These are phyloP conservation scores for Ampelocalamus luodianensis DNA, from an alignment of 176 grass and related monocot genomes.

Conservation along the genomic window DNA sequence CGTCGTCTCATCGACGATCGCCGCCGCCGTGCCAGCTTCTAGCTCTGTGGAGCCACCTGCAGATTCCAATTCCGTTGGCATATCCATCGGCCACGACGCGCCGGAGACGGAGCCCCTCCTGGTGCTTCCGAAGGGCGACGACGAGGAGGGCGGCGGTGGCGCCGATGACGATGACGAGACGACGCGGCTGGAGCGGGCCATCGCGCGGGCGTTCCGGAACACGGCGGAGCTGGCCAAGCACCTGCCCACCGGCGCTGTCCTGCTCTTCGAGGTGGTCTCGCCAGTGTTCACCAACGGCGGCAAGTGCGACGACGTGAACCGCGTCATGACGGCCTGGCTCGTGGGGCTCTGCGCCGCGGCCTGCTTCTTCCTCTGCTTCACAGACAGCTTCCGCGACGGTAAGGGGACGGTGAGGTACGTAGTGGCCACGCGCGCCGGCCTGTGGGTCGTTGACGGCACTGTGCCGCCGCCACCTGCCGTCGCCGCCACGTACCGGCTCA, in stretches of 20 bases:
- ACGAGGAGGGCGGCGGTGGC: not conserved
- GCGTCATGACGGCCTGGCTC: conserved; percentile 48
- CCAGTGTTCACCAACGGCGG: conserved; percentile 53
- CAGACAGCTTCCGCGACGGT: conserved; percentile 50
- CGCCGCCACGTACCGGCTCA: conserved; percentile 13
- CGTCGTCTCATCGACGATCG: not conserved
- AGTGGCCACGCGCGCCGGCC: conserved; percentile 35
- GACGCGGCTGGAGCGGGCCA: conserved; percentile 38
- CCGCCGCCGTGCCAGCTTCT: not conserved
- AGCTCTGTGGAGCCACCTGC: not conserved
- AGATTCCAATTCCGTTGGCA: not conserved
- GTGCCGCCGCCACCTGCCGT: conserved; percentile 21
- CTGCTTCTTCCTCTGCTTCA: conserved; percentile 59
- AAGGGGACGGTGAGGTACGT: conserved; percentile 43
- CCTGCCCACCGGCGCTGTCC: conserved; percentile 53
- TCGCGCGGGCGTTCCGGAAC: conserved; percentile 45
- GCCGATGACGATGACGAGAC: conserved; percentile 11
- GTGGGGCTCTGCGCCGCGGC: conserved; percentile 46
- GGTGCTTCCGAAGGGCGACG: not conserved
- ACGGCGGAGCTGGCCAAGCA: conserved; percentile 47
- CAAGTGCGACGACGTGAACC: conserved; percentile 39
- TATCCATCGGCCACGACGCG: not conserved
- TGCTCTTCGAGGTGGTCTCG: conserved; percentile 51
- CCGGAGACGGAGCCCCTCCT: conserved; percentile 37
- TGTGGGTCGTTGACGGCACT: conserved; percentile 56